Evolutionary conservation across 2,329 filamentous ascomycete species (phyloP), one percentile per base, ranked within the genome.

Genomic region (Plectosphaerella cucumerina): DNA sequence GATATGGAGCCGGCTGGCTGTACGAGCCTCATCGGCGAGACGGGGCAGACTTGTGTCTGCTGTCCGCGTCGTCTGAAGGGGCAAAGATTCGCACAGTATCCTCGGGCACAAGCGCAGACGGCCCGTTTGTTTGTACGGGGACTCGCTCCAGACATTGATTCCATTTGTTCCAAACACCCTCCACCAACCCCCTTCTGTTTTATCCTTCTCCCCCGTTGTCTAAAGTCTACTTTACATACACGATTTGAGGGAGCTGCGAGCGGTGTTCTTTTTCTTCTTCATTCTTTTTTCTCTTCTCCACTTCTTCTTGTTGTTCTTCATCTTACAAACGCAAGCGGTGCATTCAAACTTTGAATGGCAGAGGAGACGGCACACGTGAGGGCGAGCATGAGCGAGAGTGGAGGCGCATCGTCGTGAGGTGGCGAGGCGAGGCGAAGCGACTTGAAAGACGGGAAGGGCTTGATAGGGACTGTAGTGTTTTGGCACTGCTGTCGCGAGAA

Each of bases 151-250:
- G 26, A 31, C 53, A 47, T 54, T 54, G 52, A 50, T 54, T 56
- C 55, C 50, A 48, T 44, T 56, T 53, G 55, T 50, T 55, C 45
- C 48, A 51, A 49, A 42, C 17, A 31, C 26, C 26, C 26, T 31
- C 26, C 26, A 31, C 35, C 35, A 6, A 42, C 17, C 39, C n/a
- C 39, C 39, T 10, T 42, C 26, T 31, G 26, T 31, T 42, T 42
- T 42, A 42, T 18, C 17, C 39, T 42, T 55, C 44, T 54, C 47
- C 50, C n/a, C 50, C 42, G 45, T 50, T 54, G 44, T 56, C 53
- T 51, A 49, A 55, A 53, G 53, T 46, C 48, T 53, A 56, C 54
- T 50, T 48, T 51, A 44, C 46, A 49, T 33, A 53, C 49, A 52
- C 50, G 44, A 49, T 42, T 42, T 17, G 26, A 31, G 14, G 49